Evolutionary conservation across 2,329 filamentous ascomycete species (phyloP), one percentile per base, ranked within the genome.

Genomic region (Botrytis sinoallii): DNA sequence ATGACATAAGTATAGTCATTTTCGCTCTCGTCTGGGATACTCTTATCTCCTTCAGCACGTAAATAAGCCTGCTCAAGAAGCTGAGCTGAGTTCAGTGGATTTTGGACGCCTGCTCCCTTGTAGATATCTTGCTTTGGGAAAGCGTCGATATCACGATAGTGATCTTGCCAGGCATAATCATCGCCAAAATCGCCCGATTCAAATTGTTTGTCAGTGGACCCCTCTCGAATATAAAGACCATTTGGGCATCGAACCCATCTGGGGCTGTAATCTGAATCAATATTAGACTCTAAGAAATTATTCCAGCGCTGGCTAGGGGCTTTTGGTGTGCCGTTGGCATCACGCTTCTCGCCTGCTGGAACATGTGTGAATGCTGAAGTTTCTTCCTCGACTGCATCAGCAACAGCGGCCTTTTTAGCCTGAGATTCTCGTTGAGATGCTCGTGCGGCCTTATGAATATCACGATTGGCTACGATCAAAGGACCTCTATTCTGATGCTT

Each of bases 331-430:
- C 60, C 44, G n/a, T 57, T 32, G 10, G 29, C 32, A 42, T 64
- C 20, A 35, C 70, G 61, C n/a, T 72, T 72, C 20, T 72, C 70
- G 14, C 70, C 70, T 35, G 48, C 29, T 42, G 44, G 32, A 55
- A 40, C 29, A 8, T 52, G 46, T 42, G 60, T 72, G 20, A 22
- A n/a, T 6, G 38, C 4, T 22, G 32, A 40, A 29, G 48, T 20
- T 67, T 32, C 60, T 32, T 32, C 46, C 60, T 66, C 35, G 20
- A 32, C 70, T 32, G 44, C 10, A 42, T 42, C 35, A 32, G 48
- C 9, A 29, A 64, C 38, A 10, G 38, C 32, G 4, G n/a, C 63
- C 52, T 57, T 57, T 18, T 29, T 29, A 57, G 52, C 52, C 16
- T 57, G 52, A 29, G 52, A 57, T 57, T 57, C 52, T 64, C 42